Evolutionary conservation across 2,329 filamentous ascomycete genomes (phyloP).

Genomic region (Aspergillus sp.): DNA sequence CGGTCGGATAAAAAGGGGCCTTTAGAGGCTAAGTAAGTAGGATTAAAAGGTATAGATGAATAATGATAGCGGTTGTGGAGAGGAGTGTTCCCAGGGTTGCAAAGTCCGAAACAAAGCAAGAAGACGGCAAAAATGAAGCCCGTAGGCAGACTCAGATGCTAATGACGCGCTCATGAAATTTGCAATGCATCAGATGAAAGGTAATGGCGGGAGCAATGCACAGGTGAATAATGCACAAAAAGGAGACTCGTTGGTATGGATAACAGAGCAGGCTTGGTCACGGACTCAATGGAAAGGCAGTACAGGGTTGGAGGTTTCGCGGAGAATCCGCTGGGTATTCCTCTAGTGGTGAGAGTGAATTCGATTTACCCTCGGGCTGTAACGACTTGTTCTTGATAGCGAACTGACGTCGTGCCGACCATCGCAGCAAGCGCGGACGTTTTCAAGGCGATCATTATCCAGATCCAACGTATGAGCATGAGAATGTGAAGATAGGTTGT

Average conservation of each 20-base stretch:
- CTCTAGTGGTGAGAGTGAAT: slow-evolving; percentile 32
- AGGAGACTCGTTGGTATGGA: slow-evolving; percentile 17
- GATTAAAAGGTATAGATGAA: slow-evolving; percentile 4
- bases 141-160: slow-evolving; percentile 4
- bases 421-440: slow-evolving; percentile 95
- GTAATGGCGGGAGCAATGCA: slow-evolving; percentile 1
- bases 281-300: slow-evolving; percentile 15
- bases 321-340: neutral
- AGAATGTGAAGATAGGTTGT: neutral
- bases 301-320: neutral
- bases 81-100: neutral
- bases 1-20: slow-evolving; percentile 4
- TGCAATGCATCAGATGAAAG: slow-evolving; percentile 5
- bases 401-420: slow-evolving; percentile 72
- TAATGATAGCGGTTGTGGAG: neutral
- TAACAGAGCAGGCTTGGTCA: slow-evolving; percentile 11
- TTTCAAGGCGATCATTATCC: slow-evolving; percentile 78
- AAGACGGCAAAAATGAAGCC: neutral
- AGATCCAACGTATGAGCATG: slow-evolving; percentile 33
- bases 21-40: slow-evolving; percentile 2
- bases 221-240: slow-evolving; percentile 7
- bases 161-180: slow-evolving; percentile 9
- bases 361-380: slow-evolving; percentile 34
- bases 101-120: slow-evolving; percentile 1
- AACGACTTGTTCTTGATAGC: slow-evolving; percentile 37